Evolutionary conservation across 2,329 filamentous ascomycete genomes (phyloP).

Genomic region (Diaporthe humulicola): DNA sequence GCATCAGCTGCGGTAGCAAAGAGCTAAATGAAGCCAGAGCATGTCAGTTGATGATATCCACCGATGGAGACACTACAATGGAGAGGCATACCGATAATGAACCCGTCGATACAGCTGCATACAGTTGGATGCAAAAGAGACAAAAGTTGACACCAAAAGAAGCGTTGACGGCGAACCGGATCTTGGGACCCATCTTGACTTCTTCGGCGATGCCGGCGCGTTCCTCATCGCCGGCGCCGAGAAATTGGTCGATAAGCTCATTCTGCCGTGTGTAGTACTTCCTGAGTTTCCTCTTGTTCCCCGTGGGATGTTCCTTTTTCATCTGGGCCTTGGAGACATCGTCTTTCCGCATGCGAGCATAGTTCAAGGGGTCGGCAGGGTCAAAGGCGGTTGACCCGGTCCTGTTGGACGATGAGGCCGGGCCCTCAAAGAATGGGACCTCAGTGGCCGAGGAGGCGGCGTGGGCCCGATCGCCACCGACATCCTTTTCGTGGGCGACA

Average conservation of each 20-base stretch:
- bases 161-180: constrained; percentile 66
- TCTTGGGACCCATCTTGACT: constrained; percentile 62
- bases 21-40: constrained; percentile 51
- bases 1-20: constrained; percentile 77
- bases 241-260: constrained; percentile 64
- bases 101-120: constrained; percentile 69
- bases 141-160: constrained; percentile 66
- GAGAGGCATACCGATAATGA: constrained; percentile 61
- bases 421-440: background rate
- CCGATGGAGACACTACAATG: background rate
- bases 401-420: constrained; percentile 19
- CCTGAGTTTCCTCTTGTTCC: constrained; percentile 57
- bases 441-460: background rate
- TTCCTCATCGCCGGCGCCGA: constrained; percentile 69
- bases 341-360: constrained; percentile 55
- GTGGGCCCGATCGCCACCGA: background rate
- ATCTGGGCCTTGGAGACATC: constrained; percentile 60
- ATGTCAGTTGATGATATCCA: constrained; percentile 9
- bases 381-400: constrained; percentile 26
- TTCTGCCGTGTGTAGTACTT: constrained; percentile 64
- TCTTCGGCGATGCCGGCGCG: constrained; percentile 63
- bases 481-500: constrained; percentile 38
- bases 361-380: constrained; percentile 49
- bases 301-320: constrained; percentile 60
- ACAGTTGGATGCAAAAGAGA: constrained; percentile 70